Evolutionary conservation across 2,329 filamentous ascomycete genomes (phyloP), one percentile per base, ranked within the genome.

Genomic region (Corniculantispora saksenae): DNA sequence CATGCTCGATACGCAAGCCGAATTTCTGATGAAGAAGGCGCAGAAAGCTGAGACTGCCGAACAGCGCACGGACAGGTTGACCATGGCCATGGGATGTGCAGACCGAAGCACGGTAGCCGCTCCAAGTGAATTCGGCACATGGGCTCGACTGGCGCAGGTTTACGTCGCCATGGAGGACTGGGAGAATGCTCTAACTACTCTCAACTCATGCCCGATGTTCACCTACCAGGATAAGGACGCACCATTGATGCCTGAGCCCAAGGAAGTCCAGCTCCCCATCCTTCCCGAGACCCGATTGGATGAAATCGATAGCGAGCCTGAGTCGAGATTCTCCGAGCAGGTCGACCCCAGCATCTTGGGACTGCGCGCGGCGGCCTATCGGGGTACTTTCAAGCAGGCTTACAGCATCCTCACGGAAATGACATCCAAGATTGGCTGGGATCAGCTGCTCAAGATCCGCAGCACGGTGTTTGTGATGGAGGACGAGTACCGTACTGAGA

Each of bases 401-500:
- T 99, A 99, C 79, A 89, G 89, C 69, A 90, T 99, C 40, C 83
- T 99, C 67, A 98, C 95, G 0, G 94, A 97, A 75, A 94, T 99
- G 82, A 97, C 94, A 0, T 90, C 93, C 67, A 94, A 95, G 78
- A 97, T 99, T 71, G 95, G 95, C 47, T 99, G 95, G 95, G 95
- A 99, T 72, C 93, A 97, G 74, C 84, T 99, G 25, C 82, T 99
- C 60, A 96, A 93, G 78, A 97, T 96, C 72, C 87, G 95, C 70
- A 98, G 94, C 80, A 94, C 94, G 68, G 95, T 99, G 1, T 99
- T 99, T 72, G 95, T 99, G 57, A 99, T 99, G 95, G 95, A 99
- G 76, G 95, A 99, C 74, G 95, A 99, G 77, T 99, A 99, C 75
- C 89, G 95, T 57, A 91, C 90, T 64, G 95, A 98, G 79, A 92